Percentiles rank a stretch among this genome's conserved stretches.
Evolutionary conservation across 768 basidiomycete genomes (phyloP).

Genomic region (Leccinum uliginosum): DNA sequence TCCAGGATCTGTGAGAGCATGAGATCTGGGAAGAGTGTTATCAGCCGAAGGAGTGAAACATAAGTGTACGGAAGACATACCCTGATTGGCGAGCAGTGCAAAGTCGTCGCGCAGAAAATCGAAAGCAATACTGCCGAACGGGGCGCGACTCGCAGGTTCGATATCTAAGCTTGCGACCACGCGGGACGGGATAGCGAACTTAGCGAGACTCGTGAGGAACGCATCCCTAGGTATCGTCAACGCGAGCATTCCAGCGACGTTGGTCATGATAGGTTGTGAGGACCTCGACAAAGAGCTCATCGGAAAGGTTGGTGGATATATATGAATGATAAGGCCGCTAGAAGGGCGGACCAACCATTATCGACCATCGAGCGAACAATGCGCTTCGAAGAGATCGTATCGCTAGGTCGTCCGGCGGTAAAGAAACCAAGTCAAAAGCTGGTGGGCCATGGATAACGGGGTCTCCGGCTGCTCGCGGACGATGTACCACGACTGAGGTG

Average conservation of each 20-base stretch:
- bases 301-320: conserved; percentile 86
- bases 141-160: conserved; percentile 48
- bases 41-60: conserved; percentile 2
- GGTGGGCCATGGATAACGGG: conserved; percentile 67
- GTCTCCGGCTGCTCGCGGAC: conserved; percentile 58
- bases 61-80: conserved; percentile 34
- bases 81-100: conserved; percentile 51
- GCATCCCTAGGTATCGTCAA: conserved; percentile 87
- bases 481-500: conserved; percentile 62
- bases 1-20: conserved; percentile 58
- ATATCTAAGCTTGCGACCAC: conserved; percentile 78
- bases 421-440: conserved; percentile 56
- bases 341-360: conserved; percentile 86
- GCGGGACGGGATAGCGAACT: conserved; percentile 85
- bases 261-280: conserved; percentile 82
- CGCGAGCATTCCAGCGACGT: conserved; percentile 85
- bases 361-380: conserved; percentile 77
- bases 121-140: conserved; percentile 52
- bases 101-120: conserved; percentile 64
- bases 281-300: conserved; percentile 86
- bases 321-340: conserved; percentile 85
- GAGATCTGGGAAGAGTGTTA: conserved; percentile 42
- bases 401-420: conserved; percentile 52
- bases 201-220: conserved; percentile 83
- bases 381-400: conserved; percentile 46